Conservation (phyloP, 1,284 basidiomycete genomes). For the Paramarasmius palmivorus region DNA sequence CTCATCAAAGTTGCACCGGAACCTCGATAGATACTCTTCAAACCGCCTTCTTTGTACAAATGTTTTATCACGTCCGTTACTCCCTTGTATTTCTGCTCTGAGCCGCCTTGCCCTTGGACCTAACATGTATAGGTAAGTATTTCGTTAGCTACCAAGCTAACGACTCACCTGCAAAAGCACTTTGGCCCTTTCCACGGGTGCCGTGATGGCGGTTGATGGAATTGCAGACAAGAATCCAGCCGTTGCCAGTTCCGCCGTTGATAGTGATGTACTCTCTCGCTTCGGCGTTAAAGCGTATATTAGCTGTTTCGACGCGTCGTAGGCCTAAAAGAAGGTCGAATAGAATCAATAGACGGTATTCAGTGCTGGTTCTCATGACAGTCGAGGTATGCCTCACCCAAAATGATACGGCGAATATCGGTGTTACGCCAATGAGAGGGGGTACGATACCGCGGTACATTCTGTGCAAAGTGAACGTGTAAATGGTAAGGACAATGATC, state of each 20-base stretch:
- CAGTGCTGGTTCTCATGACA: background rate
- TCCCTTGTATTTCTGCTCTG: constrained; percentile 81
- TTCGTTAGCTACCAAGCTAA: constrained; percentile 3
- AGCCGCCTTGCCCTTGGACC: constrained; percentile 87
- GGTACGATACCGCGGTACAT: constrained; percentile 97
- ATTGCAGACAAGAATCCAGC: constrained; percentile 96
- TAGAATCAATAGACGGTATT: background rate
- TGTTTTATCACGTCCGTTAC: constrained; percentile 91
- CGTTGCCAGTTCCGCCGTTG: constrained; percentile 83
- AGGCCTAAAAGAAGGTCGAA: constrained; percentile 60
- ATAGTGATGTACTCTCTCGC: constrained; percentile 64
- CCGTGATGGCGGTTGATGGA: constrained; percentile 90
- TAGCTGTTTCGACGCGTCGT: constrained; percentile 91
- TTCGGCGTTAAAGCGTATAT: constrained; percentile 76
- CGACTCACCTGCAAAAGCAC: constrained; percentile 83
- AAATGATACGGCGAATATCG: constrained; percentile 98
- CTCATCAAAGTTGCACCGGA: constrained; percentile 90
- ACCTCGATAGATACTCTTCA: constrained; percentile 92
- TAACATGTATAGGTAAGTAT: constrained; percentile 36
- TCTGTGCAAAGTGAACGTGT: constrained; percentile 37
- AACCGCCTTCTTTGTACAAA: constrained; percentile 92
- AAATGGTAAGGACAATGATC: background rate
- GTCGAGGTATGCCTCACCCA: constrained; percentile 63
- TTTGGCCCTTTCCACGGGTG: constrained; percentile 96
- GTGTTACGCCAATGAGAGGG: constrained; percentile 94